These are phyloP conservation scores for Ceratobasidium sp. DNA, from an alignment of 1,284 basidiomycete genomes.

Conservation along the genomic window DNA sequence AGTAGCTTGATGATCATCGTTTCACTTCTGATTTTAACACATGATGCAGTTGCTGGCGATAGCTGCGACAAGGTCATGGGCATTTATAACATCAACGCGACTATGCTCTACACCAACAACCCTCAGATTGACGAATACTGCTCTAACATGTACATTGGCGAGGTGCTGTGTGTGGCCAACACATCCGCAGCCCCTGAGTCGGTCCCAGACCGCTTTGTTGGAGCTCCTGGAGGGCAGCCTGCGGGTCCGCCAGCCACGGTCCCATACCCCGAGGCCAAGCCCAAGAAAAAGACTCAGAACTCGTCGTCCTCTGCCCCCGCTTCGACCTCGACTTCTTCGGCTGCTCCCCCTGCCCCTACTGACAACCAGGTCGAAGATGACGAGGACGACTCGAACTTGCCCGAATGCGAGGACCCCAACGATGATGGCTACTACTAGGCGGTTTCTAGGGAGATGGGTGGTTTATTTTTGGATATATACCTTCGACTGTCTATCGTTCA, in stretches of 20 bases:
- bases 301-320: neutral
- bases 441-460: neutral
- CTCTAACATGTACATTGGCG: constrained; percentile 66
- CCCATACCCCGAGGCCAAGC: constrained; percentile 45
- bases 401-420: constrained; percentile 62
- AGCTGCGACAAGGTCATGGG: constrained; percentile 58
- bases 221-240: constrained; percentile 48
- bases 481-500: neutral
- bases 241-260: constrained; percentile 47
- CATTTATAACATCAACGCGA: constrained; percentile 55
- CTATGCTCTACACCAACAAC: constrained; percentile 66
- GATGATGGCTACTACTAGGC: constrained; percentile 26
- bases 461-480: neutral
- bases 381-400: constrained; percentile 59
- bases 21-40: neutral
- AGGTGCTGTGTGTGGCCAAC: constrained; percentile 63
- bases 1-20: neutral
- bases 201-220: constrained; percentile 50
- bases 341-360: constrained; percentile 42
- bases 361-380: constrained; percentile 40
- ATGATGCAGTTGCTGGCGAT: constrained; percentile 52
- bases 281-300: constrained; percentile 45
- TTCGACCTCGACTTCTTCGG: neutral
- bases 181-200: constrained; percentile 53
- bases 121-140: constrained; percentile 67